Base-by-base conservation (phyloP, 805 yeast genomes). In the Grigorovia humatica region DNA sequence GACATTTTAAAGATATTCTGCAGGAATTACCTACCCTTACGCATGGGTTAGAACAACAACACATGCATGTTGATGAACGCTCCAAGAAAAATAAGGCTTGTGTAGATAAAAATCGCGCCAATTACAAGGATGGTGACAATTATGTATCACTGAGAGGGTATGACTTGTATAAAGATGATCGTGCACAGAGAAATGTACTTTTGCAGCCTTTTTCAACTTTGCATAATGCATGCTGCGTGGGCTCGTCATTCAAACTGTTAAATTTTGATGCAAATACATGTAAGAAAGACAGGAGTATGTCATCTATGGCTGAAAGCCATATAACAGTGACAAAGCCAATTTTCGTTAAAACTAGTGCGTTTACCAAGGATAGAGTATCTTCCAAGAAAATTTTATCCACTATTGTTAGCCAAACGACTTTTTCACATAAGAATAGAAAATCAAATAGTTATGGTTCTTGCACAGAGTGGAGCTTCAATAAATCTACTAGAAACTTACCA, bases 381-480 rank as follows among this genome's bases (percentile, higher is more conserved):
- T 58, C 61, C 18, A 57, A 47, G 45, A 59, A 55, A 32, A 18
- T 58, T 17, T 38, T 58, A 35, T 48, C 56, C 2, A 48, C 48
- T 9, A 46, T 53, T 6, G 47, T 55, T 4, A 35, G 44, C 13
- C 41, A 47, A 12, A 44, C 30, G 11, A 15, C 23, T 4, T 9
- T 17, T 18, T 9, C 19, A 15, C 9, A 17, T n/a, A 18, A 15
- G 11, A 32, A 30, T 1, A 38, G 42, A 32, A 18, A 32, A 1
- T 15, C 30, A 43, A 40, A 18, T 8, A 30, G 42, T 8, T 18
- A 41, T 18, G 50, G 56, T 15, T 60, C 59, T 48, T 52, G 51
- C n/a, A 48, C 45, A n/a, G 57, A 63, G 64, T 53, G 52, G 27
- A 41, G 55, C 6, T 58, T 61, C 38, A n/a, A 54, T 20, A 44